Evolutionary conservation across 495 filamentous ascomycete species (phyloP).

Genomic region (Penicillium tannophilum): DNA sequence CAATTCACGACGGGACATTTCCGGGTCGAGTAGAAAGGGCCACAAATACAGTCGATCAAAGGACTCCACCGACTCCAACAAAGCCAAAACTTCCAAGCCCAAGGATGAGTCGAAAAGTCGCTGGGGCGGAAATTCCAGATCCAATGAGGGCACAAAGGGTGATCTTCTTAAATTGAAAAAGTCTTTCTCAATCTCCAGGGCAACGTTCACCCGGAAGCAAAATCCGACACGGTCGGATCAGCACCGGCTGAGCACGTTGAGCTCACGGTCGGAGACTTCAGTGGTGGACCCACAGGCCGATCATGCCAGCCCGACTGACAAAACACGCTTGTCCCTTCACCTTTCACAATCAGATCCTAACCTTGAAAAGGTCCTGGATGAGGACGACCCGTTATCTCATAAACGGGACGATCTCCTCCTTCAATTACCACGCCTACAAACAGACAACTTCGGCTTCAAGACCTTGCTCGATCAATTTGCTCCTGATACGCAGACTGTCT

Average conservation of each 20-base stretch:
- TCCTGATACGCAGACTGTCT: not conserved
- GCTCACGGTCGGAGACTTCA: constrained; percentile 20
- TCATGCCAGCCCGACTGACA: constrained; percentile 6
- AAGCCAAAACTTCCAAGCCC: constrained; percentile 3
- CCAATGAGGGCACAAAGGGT: constrained; percentile 1
- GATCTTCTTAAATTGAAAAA: constrained; percentile 12
- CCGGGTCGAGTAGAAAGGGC: not conserved
- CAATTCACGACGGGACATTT: not conserved
- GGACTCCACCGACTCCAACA: constrained; percentile 3
- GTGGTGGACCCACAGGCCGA: constrained; percentile 16
- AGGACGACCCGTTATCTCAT: constrained; percentile 8
- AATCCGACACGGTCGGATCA: constrained; percentile 1
- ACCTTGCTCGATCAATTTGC: constrained; percentile 15
- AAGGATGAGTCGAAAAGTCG: constrained; percentile 8
- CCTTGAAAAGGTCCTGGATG: constrained; percentile 7
- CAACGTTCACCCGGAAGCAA: constrained; percentile 17
- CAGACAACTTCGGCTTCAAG: constrained; percentile 23
- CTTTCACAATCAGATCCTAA: constrained; percentile 18
- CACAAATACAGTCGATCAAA: constrained; percentile 14
- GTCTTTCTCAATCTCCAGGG: constrained; percentile 21
- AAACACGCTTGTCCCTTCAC: constrained; percentile 15
- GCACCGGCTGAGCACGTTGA: constrained; percentile 9
- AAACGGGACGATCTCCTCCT: constrained; percentile 29
- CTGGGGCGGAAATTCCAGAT: constrained; percentile 5
- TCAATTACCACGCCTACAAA: constrained; percentile 42